Base-by-base conservation (phyloP, 768 basidiomycete genomes). In the Podaxis pistillaris region DNA sequence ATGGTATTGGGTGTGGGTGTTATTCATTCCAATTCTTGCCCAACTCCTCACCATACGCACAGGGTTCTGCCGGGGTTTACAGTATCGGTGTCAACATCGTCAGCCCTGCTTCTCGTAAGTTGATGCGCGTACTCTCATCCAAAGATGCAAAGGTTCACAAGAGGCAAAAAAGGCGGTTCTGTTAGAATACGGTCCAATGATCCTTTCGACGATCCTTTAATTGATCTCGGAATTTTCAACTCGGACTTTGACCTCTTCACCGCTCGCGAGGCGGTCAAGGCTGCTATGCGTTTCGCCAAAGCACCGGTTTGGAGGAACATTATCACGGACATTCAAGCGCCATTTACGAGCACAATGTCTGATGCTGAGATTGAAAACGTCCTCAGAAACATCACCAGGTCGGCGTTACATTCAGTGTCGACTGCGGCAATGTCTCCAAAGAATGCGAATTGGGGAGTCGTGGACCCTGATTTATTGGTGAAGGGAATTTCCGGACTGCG, bases 401-500 rank as follows among this genome's bases (percentile, higher is more conserved):
- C 74, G 0, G 62, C 71, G 3, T 70, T 65, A 56, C 79, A 79
- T 67, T 70, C 73, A 6, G 69, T 72, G 5, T 71, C 74, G 5
- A 76, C 75, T 0, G 73, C 75, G 6, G 65, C 64, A 8, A 76
- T 78, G 74, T 73, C 74, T 4, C 63, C 70, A 0, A 58, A 56
- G n/a, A 60, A 63, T 19, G 70, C 74, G 0, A 41, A 60, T 3
- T 69, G 54, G 22, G 78, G 78, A 1, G 79, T 78, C 8, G 73
- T 78, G 3, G 72, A 79, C 64, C 72, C 78, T 9, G 70, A 78
- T 63, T 65, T 81, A 53, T 64, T 57, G 40, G 75, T 80, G 9
- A 79, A 80, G 62, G 72, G 71, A 0, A 67, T 73, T 1, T 55
- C 52, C 1, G 78, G 75, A 8, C 55, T 79, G 60, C 69, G 79